phyloP scores from a whole-genome alignment of 2,329 filamentous ascomycete species.

The Dothideomycetidae sp. region DNA sequence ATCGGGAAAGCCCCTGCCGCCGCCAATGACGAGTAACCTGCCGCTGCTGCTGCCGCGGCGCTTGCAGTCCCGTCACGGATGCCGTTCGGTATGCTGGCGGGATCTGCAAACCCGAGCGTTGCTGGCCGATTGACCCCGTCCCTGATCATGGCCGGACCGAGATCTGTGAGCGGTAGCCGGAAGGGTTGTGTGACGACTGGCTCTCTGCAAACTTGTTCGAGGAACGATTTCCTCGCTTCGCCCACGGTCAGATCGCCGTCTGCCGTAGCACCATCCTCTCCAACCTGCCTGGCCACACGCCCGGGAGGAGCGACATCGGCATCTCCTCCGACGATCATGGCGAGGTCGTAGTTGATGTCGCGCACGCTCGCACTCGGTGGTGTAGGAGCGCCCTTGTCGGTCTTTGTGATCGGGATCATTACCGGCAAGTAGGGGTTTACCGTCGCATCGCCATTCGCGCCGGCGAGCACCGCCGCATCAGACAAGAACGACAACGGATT shows the following conservation, averaged over 20 bases:
- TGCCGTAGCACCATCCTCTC: conserved; percentile 5
- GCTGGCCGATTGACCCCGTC: conserved; percentile 22
- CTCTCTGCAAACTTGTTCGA: conserved; percentile 22
- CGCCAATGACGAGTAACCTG: conserved; percentile 14
- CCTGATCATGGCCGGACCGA: conserved; percentile 22
- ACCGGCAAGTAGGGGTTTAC: conserved; percentile 32
- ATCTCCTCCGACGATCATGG: conserved; percentile 29
- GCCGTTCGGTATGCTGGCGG: conserved; percentile 8
- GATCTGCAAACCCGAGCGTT: conserved; percentile 21
- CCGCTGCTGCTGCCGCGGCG: conserved; percentile 12
- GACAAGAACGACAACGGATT: conserved; percentile 38
- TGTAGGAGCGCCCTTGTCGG: conserved; percentile 34
- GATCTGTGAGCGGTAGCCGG: conserved; percentile 22
- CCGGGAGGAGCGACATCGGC: conserved; percentile 11
- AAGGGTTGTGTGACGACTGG: conserved; percentile 18
- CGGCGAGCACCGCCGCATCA: conserved; percentile 29
- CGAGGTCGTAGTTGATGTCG: conserved; percentile 36
- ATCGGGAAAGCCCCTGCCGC: conserved; percentile 19
- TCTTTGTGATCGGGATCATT: conserved; percentile 32
- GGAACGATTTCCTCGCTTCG: conserved; percentile 17
- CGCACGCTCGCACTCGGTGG: conserved; percentile 28
- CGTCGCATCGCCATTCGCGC: conserved; percentile 19
- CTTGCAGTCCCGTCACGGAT: conserved; percentile 14
- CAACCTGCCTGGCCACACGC: conserved; percentile 4
- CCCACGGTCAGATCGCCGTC: conserved; percentile 15